Evolutionary conservation across 2,329 filamentous ascomycete species (phyloP).

Genomic region (Fusarium algeriense): DNA sequence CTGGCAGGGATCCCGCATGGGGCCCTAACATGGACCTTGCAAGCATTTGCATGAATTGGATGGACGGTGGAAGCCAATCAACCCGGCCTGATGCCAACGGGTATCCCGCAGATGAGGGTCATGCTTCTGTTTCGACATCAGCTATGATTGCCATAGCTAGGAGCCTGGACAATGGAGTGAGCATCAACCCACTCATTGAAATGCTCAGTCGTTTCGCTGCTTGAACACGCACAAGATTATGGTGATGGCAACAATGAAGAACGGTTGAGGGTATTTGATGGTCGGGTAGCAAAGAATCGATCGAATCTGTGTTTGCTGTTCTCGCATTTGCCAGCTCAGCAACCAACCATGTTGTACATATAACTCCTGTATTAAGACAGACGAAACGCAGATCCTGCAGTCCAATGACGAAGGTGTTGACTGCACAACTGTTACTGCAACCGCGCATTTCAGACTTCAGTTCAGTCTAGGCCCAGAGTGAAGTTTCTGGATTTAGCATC

Average conservation of each 20-base stretch:
- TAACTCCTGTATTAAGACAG: constrained; percentile 36
- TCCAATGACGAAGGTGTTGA: constrained; percentile 23
- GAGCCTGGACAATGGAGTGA: constrained; percentile 27
- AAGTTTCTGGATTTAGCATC: constrained; percentile 11
- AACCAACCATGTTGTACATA: constrained; percentile 30
- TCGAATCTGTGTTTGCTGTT: constrained; percentile 9
- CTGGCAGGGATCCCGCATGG: constrained; percentile 15
- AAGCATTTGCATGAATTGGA: constrained; percentile 45
- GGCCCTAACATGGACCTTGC: constrained; percentile 27
- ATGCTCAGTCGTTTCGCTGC: constrained; percentile 21
- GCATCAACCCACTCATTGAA: constrained; percentile 22
- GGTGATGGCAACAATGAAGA: neutral
- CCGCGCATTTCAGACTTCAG: neutral
- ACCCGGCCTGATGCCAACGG: constrained; percentile 15
- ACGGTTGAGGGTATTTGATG: neutral
- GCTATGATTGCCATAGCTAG: constrained; percentile 27
- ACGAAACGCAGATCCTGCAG: constrained; percentile 12
- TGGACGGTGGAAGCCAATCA: constrained; percentile 37
- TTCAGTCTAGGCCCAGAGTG: neutral
- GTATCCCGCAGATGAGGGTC: constrained; percentile 29
- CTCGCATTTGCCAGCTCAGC: constrained; percentile 40
- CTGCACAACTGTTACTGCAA: neutral
- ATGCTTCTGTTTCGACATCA: constrained; percentile 47
- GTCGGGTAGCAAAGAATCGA: constrained; percentile 3
- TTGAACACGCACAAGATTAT: constrained; percentile 15